phyloP scores from a whole-genome alignment of 148 eudicot genomes.

The Amaranthus cruentus region DNA sequence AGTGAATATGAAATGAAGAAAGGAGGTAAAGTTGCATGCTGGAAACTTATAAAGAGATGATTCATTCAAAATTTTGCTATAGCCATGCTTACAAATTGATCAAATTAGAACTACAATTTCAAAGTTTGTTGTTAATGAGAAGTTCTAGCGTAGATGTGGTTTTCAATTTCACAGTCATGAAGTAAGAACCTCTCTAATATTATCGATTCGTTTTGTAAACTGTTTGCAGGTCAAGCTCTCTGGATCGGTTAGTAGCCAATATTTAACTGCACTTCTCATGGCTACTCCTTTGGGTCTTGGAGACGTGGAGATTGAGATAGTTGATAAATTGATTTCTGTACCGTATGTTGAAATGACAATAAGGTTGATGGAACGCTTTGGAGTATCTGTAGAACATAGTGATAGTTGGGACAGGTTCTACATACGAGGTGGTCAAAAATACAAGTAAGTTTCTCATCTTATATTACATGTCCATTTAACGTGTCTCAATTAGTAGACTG shows the following conservation, averaged over 20 bases:
- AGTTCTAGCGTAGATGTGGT: not conserved
- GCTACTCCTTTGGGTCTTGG: conserved; percentile 92
- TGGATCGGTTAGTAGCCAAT: conserved; percentile 96
- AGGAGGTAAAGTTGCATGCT: no score
- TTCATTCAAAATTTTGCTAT: not conserved
- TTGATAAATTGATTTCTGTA: conserved; percentile 87
- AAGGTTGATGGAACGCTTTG: conserved; percentile 92
- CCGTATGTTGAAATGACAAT: conserved; percentile 99
- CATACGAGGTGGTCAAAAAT: conserved; percentile 84
- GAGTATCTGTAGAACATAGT: conserved; percentile 72
- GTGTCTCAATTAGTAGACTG: not conserved
- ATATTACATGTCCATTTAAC: not conserved
- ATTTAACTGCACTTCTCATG: conserved; percentile 93
- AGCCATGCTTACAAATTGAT: not conserved
- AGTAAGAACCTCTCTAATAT: not conserved
- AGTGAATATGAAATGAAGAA: no score
- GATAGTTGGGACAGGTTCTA: conserved; percentile 75
- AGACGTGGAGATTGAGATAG: conserved; percentile 86
- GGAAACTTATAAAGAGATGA: no score
- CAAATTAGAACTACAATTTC: not conserved
- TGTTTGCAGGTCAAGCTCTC: conserved; percentile 87
- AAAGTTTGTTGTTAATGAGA: not conserved
- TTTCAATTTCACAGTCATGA: not conserved
- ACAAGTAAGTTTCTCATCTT: conserved; percentile 57
- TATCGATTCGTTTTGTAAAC: not conserved